A percentile compares a stretch with the other conserved stretches of the same genome.
Evolutionary conservation across 2,329 filamentous ascomycete genomes (phyloP).

Genomic region (Meredithiella fracta): DNA sequence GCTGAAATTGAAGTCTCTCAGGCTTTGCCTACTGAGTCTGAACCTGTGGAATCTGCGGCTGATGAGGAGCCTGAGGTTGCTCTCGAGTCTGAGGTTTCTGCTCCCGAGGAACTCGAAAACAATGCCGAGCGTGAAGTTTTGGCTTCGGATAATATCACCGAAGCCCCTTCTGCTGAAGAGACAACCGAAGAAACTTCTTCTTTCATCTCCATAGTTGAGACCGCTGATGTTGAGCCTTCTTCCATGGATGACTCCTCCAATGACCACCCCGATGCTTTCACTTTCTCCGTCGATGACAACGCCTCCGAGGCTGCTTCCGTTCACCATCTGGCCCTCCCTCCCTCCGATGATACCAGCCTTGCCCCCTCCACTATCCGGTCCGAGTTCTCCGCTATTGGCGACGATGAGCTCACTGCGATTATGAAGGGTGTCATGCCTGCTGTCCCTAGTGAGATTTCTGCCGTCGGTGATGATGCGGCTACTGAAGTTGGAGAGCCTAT

Average conservation of each 20-base stretch:
- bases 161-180: too few species aligned
- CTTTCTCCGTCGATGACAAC: neutral
- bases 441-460: neutral
- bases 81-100: too few species aligned
- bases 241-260: neutral
- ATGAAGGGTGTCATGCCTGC: neutral
- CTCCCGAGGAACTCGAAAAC: too few species aligned
- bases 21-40: too few species aligned
- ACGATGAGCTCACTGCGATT: constrained; percentile 6
- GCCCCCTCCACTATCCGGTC: constrained; percentile 6
- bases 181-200: neutral
- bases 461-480: constrained; percentile 1
- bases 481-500: constrained; percentile 6
- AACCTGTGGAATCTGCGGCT: too few species aligned
- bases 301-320: neutral
- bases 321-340: neutral
- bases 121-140: too few species aligned
- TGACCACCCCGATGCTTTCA: neutral
- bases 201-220: neutral
- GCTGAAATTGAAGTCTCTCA: too few species aligned
- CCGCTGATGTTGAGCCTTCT: neutral
- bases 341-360: neutral
- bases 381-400: constrained; percentile 3
- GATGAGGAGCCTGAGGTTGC: too few species aligned
- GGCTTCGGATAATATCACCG: too few species aligned